phyloP scores from a whole-genome alignment of 306 rosid genomes.

The Lotus japonicus region DNA sequence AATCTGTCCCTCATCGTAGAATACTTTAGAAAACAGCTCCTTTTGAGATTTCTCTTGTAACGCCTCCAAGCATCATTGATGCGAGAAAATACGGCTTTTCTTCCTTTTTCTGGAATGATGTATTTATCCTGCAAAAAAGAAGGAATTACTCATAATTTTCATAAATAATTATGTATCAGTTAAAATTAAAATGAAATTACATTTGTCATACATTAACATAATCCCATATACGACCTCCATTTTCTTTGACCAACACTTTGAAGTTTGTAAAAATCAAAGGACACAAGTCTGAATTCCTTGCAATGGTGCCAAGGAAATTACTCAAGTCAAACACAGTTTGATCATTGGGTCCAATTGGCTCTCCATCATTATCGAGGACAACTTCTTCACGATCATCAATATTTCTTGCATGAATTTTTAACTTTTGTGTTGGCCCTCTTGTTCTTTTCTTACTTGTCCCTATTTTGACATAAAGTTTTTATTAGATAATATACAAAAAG shows the following conservation, averaged over 20 bases:
- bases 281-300: neutral
- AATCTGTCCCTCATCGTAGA: neutral
- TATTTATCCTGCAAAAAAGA: too few species aligned
- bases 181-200: neutral
- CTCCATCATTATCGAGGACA: neutral
- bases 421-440: too few species aligned
- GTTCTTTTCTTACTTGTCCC: too few species aligned
- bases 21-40: neutral
- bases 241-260: neutral
- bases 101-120: neutral
- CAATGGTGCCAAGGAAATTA: too few species aligned
- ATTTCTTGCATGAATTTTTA: too few species aligned
- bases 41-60: neutral
- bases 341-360: neutral
- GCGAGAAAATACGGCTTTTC: neutral
- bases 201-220: neutral
- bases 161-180: too few species aligned
- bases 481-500: neutral
- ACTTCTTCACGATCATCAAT: neutral
- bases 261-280: neutral
- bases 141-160: too few species aligned
- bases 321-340: too few species aligned
- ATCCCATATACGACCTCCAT: neutral
- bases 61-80: neutral
- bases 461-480: too few species aligned